phyloP scores from a whole-genome alignment of 441 rosid genomes.

The Gossypium schwendimanii region DNA sequence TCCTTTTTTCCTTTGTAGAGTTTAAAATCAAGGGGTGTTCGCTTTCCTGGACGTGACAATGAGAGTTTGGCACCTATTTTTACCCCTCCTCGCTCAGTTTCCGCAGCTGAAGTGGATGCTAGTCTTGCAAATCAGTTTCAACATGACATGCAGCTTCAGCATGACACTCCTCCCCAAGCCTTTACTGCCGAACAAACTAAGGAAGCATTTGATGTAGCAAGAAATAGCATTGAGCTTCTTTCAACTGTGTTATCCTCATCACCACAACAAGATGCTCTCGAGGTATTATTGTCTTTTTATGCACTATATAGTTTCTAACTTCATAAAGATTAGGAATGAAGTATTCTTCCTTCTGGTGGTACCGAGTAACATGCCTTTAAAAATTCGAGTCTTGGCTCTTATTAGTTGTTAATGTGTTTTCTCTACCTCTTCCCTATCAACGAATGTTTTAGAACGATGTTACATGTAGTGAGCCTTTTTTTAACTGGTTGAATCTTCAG shows the following conservation, averaged over 20 bases:
- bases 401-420: background rate
- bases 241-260: slow-evolving; percentile 72
- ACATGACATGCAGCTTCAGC: slow-evolving; percentile 36
- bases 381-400: background rate
- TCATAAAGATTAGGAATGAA: background rate
- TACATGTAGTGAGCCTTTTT: background rate
- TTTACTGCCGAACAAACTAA: slow-evolving; percentile 71
- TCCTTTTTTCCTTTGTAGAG: slow-evolving; percentile 37
- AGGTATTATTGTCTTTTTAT: slow-evolving; percentile 36
- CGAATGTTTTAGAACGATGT: background rate
- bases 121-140: slow-evolving; percentile 39
- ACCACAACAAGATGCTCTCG: slow-evolving; percentile 59
- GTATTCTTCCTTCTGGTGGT: background rate
- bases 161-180: slow-evolving; percentile 45
- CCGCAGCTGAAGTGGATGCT: slow-evolving; percentile 52
- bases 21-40: slow-evolving; percentile 78
- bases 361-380: background rate
- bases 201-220: slow-evolving; percentile 88
- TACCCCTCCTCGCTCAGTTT: slow-evolving; percentile 80
- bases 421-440: background rate
- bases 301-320: background rate
- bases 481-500: background rate
- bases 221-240: slow-evolving; percentile 84
- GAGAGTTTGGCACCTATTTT: slow-evolving; percentile 95
- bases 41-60: slow-evolving; percentile 91